Evolutionary conservation across 2,329 filamentous ascomycete species (phyloP).

Genomic region (Paraconiothyrium sp.): DNA sequence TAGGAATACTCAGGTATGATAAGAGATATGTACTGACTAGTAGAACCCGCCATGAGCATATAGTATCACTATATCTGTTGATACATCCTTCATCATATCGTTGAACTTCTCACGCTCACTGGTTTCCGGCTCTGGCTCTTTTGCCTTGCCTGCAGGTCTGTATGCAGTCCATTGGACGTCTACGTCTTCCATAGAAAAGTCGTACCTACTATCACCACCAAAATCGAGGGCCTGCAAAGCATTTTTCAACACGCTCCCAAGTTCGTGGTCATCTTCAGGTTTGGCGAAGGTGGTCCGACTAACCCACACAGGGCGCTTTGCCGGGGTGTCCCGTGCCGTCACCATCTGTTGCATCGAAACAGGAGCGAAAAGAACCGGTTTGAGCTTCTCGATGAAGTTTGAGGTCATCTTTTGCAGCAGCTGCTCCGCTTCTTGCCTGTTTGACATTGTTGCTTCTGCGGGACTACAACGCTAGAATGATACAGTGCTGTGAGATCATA

Average conservation of each 20-base stretch:
- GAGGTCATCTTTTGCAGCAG: conserved; percentile 6
- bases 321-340: conserved; percentile 1
- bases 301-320: conserved; percentile 80
- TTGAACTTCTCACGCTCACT: conserved; percentile 70
- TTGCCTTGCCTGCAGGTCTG: conserved; percentile 61
- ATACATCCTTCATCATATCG: conserved; percentile 71
- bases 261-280: conserved; percentile 8
- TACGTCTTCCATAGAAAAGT: conserved; percentile 58
- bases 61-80: conserved; percentile 67
- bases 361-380: conserved; percentile 9
- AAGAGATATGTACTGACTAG: conserved; percentile 46
- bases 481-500: not conserved
- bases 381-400: conserved; percentile 11
- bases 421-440: conserved; percentile 6
- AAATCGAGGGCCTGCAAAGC: not conserved
- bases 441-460: not conserved
- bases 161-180: conserved; percentile 79
- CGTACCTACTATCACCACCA: not conserved
- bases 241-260: conserved; percentile 4
- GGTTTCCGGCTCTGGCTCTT: conserved; percentile 62
- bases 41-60: conserved; percentile 79
- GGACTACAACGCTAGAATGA: not conserved
- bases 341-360: conserved; percentile 12
- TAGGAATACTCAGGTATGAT: not conserved
- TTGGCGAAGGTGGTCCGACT: conserved; percentile 57